Conservation (phyloP, 2,329 filamentous ascomycete species). For the Thelonectria blattea region DNA sequence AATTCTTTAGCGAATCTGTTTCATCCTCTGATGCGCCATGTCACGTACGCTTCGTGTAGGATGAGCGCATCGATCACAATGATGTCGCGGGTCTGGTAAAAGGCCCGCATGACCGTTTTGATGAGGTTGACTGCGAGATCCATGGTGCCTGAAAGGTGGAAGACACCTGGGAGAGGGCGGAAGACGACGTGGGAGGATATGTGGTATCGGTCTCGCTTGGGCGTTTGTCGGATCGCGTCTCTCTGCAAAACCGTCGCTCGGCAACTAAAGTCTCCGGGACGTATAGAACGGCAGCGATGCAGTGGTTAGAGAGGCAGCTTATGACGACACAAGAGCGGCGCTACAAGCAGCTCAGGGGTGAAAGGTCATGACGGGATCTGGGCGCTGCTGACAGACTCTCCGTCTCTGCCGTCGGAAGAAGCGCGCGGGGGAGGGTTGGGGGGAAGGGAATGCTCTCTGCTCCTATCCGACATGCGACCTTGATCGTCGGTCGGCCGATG, state of each 20-base stretch:
- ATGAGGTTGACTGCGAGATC: constrained; percentile 76
- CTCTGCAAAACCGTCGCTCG: neutral
- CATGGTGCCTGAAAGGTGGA: constrained; percentile 42
- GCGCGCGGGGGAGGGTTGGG: no score
- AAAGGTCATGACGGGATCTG: constrained; percentile 22
- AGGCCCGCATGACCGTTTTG: constrained; percentile 83
- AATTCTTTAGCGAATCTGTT: constrained; percentile 67
- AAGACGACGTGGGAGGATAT: neutral
- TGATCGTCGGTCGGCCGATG: neutral
- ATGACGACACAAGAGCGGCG: constrained; percentile 21
- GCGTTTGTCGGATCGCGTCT: neutral
- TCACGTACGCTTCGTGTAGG: constrained; percentile 75
- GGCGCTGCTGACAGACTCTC: neutral
- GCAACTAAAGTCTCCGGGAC: neutral
- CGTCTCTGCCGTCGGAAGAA: neutral
- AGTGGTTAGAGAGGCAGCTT: constrained; percentile 20
- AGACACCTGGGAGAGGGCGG: constrained; percentile 2
- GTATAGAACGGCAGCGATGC: constrained; percentile 9
- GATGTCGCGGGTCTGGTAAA: constrained; percentile 85
- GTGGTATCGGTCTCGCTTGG: neutral
- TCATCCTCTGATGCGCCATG: constrained; percentile 7
- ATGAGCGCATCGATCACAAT: constrained; percentile 86
- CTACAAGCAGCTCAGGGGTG: constrained; percentile 27
- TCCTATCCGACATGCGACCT: constrained; percentile 4
- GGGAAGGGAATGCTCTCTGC: neutral